Evolutionary conservation across 345 rosid species (phyloP).

Genomic region (Garcia nutans): DNA sequence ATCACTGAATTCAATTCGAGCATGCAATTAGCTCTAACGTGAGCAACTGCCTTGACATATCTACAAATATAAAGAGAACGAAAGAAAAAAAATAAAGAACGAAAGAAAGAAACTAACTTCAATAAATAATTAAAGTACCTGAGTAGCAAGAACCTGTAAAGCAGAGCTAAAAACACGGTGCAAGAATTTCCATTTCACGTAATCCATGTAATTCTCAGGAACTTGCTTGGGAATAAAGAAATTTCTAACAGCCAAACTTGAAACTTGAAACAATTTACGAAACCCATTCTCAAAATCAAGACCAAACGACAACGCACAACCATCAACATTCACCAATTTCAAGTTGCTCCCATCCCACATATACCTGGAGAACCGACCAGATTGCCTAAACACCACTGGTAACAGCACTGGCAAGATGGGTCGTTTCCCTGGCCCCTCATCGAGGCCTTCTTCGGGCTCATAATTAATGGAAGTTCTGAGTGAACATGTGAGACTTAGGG

Average conservation of each 20-base stretch:
- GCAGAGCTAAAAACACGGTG: constrained; percentile 93
- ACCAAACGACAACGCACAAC: constrained; percentile 33
- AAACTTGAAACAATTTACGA: constrained; percentile 38
- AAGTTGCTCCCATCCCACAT: constrained; percentile 54
- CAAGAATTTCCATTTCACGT: constrained; percentile 87
- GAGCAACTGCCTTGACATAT: background rate
- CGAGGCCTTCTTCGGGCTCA: constrained; percentile 41
- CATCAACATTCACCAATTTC: constrained; percentile 44
- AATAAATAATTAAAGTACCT: constrained; percentile 38
- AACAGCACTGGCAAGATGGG: constrained; percentile 29
- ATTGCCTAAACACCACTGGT: constrained; percentile 47
- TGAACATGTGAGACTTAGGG: constrained; percentile 28
- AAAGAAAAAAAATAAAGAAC: background rate
- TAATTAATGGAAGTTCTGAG: constrained; percentile 38
- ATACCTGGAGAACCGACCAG: constrained; percentile 58
- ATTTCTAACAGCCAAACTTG: constrained; percentile 45
- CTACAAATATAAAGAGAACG: too few species aligned
- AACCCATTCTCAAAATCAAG: constrained; percentile 41
- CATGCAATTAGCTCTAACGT: background rate
- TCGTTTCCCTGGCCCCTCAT: background rate
- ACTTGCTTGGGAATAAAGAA: constrained; percentile 82
- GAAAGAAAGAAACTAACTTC: background rate
- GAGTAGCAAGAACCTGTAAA: constrained; percentile 92
- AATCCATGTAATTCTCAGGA: constrained; percentile 50
- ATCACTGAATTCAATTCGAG: background rate